Base-by-base conservation (phyloP, 768 basidiomycete genomes). In the Amyloporia xantha region DNA sequence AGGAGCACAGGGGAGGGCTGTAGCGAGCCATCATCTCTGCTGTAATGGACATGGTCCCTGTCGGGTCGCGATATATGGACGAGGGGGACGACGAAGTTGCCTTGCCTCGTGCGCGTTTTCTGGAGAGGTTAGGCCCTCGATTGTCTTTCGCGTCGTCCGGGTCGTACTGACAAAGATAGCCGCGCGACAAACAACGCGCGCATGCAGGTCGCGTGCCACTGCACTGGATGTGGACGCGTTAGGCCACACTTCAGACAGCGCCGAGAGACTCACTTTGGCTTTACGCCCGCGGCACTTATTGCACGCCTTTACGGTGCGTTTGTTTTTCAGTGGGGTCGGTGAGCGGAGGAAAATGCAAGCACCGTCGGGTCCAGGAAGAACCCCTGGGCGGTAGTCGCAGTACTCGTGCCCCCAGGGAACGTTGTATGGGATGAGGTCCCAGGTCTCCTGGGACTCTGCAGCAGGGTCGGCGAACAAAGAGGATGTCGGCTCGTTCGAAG, bases 371-470 rank as follows among this genome's bases (percentile, higher is more conserved):
- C 69, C 69, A 0, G 69, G 69, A 4, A 70, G 61, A 9, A 58
- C 61, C 20, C 69, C 69, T 0, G 58, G 49, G 25, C 52, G 52
- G 49, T 69, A 69, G 37, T 62, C 56, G 42, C 58, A 60, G 51
- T 68, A 69, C 26, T 60, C 61, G 26, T 56, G 51, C 6, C 69
- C 69, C 68, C 69, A 69, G 1, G 69, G 65, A 15, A 70, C 64
- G 53, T 70, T 60, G 55, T 70, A 70, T 5, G 68, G 66, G 38
- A 68, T 62, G 43, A 70, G 64, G 44, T 69, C 66, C 69, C 69
- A 70, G 35, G 57, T 55, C n/a, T n/a, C n/a, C n/a, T n/a, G n/a
- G n/a, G n/a, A n/a, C n/a, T n/a, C n/a, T n/a, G n/a, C n/a, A n/a
- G n/a, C n/a, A n/a, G n/a, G n/a, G n/a, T n/a, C n/a, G n/a, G n/a